A percentile compares a stretch with the other conserved stretches of the same genome.
phyloP scores from a whole-genome alignment of 495 filamentous ascomycete genomes.

The Tuber magnatum region DNA sequence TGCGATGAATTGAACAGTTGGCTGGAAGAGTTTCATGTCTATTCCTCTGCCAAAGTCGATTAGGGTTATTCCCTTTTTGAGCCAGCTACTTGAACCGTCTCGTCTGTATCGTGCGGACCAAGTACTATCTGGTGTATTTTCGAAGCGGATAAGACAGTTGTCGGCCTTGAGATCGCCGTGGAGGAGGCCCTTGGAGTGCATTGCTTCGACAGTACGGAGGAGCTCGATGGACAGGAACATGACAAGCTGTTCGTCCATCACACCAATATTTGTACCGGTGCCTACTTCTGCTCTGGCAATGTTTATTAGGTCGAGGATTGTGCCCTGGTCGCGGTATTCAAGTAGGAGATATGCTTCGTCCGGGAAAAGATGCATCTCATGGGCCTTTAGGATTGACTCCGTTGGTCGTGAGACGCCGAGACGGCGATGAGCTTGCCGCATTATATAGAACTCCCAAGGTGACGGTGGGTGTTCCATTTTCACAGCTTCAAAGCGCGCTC shows the following conservation, averaged over 20 bases:
- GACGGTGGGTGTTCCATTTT: conserved; percentile 84
- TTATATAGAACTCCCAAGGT: conserved; percentile 95
- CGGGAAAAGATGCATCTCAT: conserved; percentile 79
- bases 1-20: conserved; percentile 78
- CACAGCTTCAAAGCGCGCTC: conserved; percentile 62
- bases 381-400: conserved; percentile 68
- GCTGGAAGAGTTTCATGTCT: conserved; percentile 77
- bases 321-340: conserved; percentile 82
- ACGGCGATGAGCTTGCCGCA: conserved; percentile 68
- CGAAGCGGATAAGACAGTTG: conserved; percentile 84
- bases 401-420: conserved; percentile 61
- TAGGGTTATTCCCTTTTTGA: conserved; percentile 66
- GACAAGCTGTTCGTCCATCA: conserved; percentile 76
- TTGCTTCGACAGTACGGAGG: conserved; percentile 76
- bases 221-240: conserved; percentile 96
- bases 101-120: conserved; percentile 53
- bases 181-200: conserved; percentile 71
- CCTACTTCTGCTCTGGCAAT: conserved; percentile 61
- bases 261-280: conserved; percentile 48
- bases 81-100: conserved; percentile 71
- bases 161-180: conserved; percentile 95
- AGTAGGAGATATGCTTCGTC: conserved; percentile 83
- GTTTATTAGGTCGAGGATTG: conserved; percentile 87
- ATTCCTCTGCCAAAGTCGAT: conserved; percentile 95
- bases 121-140: conserved; percentile 47